These are phyloP conservation scores for Pythium folliculosum DNA, from an alignment of 352 stramenopile genomes.

Conservation along the genomic window DNA sequence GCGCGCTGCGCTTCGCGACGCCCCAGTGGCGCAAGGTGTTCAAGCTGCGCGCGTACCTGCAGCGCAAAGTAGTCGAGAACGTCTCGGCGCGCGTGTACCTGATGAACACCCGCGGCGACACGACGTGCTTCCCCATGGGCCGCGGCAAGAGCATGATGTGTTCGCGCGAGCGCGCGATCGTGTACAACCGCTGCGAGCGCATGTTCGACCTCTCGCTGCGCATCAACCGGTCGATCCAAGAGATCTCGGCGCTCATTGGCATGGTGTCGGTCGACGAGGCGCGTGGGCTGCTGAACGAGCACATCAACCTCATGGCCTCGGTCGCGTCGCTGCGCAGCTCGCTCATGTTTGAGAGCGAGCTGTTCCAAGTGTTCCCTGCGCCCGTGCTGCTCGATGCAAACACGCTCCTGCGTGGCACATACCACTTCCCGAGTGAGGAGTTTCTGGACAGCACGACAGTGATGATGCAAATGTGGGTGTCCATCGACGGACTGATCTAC, in stretches of 20 bases:
- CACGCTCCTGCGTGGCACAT: constrained; percentile 62
- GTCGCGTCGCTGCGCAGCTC: constrained; percentile 73
- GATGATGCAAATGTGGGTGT: constrained; percentile 89
- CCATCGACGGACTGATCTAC: constrained; percentile 81
- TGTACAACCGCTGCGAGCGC: constrained; percentile 83
- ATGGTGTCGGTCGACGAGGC: constrained; percentile 83
- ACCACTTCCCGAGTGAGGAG: constrained; percentile 45
- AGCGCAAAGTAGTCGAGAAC: constrained; percentile 52
- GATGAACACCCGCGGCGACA: constrained; percentile 81
- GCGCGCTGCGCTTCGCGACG: constrained; percentile 54
- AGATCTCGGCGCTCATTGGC: constrained; percentile 82
- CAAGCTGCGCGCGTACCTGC: constrained; percentile 64
- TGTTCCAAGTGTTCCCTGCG: constrained; percentile 83
- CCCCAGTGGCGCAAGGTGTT: constrained; percentile 63
- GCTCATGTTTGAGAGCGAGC: constrained; percentile 84
- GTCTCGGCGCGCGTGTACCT: constrained; percentile 78
- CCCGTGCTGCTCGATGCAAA: constrained; percentile 82
- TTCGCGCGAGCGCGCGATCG: constrained; percentile 67
- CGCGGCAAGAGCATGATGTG: constrained; percentile 70
- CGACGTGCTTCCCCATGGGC: constrained; percentile 59
- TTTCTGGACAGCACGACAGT: constrained; percentile 70
- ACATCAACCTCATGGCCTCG: constrained; percentile 83
- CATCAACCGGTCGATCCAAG: constrained; percentile 87
- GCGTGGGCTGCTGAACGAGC: constrained; percentile 74
- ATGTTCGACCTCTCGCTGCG: constrained; percentile 88